These are phyloP conservation scores for Alternaria sp. DNA, from an alignment of 2,329 filamentous ascomycete genomes.

Conservation along the genomic window DNA sequence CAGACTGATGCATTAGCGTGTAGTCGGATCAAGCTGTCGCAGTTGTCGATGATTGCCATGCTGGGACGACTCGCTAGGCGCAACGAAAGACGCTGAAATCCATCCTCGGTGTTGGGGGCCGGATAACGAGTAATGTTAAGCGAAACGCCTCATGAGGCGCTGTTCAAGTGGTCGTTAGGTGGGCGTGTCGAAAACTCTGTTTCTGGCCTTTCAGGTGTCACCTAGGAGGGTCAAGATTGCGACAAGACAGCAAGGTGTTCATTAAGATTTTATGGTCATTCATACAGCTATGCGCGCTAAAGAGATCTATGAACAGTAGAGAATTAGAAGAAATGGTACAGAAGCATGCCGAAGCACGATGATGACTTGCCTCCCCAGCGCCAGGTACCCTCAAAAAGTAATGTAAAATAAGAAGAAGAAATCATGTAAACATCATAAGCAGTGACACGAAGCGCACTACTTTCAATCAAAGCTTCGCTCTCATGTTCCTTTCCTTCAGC, in stretches of 20 bases:
- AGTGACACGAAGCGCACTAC: not conserved
- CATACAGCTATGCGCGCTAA: not conserved
- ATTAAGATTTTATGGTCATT: not conserved
- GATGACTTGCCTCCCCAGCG: conserved; percentile 15
- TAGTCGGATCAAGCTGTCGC: not conserved
- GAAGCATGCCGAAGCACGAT: not conserved
- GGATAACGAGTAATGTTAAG: not conserved
- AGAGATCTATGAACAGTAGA: not conserved
- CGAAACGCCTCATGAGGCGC: not conserved
- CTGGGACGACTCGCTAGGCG: not conserved
- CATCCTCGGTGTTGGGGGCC: not conserved
- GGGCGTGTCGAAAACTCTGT: not conserved
- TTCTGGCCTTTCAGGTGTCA: too few relatives aligned
- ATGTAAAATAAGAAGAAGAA: not conserved
- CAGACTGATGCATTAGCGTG: not conserved
- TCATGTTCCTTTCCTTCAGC: not conserved
- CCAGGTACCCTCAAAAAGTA: not conserved
- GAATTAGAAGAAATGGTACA: not conserved
- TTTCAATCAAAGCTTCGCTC: not conserved
- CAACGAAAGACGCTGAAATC: not conserved
- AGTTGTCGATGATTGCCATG: not conserved
- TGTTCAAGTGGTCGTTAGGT: not conserved
- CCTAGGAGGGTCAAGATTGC: not conserved
- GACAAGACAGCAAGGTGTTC: not conserved
- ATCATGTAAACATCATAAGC: not conserved